Evolutionary conservation across 371 early-diverging fungal genomes (phyloP).

Genomic region (Lichtheimia ramosa): DNA sequence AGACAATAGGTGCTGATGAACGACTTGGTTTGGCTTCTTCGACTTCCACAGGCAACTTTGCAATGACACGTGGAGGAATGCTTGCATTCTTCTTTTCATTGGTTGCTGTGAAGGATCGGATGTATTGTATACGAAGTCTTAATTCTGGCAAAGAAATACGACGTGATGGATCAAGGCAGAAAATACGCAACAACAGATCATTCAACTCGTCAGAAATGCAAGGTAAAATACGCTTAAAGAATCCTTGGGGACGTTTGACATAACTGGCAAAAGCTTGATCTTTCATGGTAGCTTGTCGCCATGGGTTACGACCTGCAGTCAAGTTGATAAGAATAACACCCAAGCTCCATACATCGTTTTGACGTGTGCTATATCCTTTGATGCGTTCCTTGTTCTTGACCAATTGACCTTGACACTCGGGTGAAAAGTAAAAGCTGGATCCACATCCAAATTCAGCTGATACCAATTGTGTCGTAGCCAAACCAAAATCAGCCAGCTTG

Average conservation of each 20-base stretch:
- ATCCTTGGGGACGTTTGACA: slow-evolving; percentile 57
- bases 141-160: slow-evolving; percentile 74
- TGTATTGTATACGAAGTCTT: slow-evolving; percentile 57
- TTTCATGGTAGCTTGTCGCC: slow-evolving; percentile 72
- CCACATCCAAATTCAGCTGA: slow-evolving; percentile 80
- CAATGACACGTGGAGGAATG: slow-evolving; percentile 89
- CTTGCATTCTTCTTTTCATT: slow-evolving; percentile 23
- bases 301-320: slow-evolving; percentile 77
- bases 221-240: slow-evolving; percentile 65
- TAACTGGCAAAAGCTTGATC: slow-evolving; percentile 77
- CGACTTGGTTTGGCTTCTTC: no score
- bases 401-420: slow-evolving; percentile 81
- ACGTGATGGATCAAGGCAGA: slow-evolving; percentile 68
- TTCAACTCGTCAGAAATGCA: slow-evolving; percentile 71
- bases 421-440: slow-evolving; percentile 89
- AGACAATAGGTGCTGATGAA: neutral
- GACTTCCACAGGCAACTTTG: slow-evolving; percentile 26
- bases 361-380: slow-evolving; percentile 64
- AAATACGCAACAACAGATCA: slow-evolving; percentile 68
- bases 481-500: slow-evolving; percentile 80
- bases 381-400: slow-evolving; percentile 27
- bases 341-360: slow-evolving; percentile 84
- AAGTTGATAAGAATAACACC: slow-evolving; percentile 84
- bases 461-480: slow-evolving; percentile 66
- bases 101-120: slow-evolving; percentile 69